phyloP scores from a whole-genome alignment of 768 basidiomycete species.

The Trametes cubensis region DNA sequence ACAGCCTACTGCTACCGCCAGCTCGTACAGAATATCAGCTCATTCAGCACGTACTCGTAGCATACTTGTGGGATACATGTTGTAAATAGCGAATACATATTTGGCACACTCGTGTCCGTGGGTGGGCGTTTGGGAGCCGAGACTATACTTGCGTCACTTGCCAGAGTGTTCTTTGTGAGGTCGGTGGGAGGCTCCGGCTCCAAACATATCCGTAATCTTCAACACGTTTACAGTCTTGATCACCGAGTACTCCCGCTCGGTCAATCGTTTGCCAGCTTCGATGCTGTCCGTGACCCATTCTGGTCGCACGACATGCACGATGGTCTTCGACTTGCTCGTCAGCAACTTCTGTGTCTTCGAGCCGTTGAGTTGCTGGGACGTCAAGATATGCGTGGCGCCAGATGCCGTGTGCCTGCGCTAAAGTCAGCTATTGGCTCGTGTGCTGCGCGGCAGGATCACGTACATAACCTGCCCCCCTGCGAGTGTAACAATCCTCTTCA shows the following conservation, averaged over 20 bases:
- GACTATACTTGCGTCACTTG: constrained; percentile 3
- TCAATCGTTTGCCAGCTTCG: constrained; percentile 55
- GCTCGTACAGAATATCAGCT: not conserved
- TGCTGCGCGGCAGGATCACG: constrained; percentile 25
- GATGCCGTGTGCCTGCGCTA: constrained; percentile 52
- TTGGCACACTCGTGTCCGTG: constrained; percentile 3
- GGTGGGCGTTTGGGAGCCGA: not conserved
- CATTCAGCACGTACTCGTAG: not conserved
- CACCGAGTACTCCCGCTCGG: constrained; percentile 62
- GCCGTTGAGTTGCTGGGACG: constrained; percentile 69
- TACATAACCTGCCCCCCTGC: constrained; percentile 72
- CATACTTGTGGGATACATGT: not conserved
- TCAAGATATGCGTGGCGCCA: constrained; percentile 77
- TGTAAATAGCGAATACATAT: constrained; percentile 1
- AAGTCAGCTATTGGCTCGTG: not conserved
- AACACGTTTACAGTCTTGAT: constrained; percentile 43
- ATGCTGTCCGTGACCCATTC: constrained; percentile 79
- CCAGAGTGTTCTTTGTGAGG: not conserved
- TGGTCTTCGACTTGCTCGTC: constrained; percentile 49
- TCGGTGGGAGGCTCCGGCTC: constrained; percentile 12
- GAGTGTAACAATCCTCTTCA: constrained; percentile 65
- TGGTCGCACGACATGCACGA: constrained; percentile 67
- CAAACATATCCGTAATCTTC: constrained; percentile 44
- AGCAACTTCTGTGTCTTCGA: constrained; percentile 72
- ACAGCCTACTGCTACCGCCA: no score